Evolutionary conservation across 108 stramenopile species (phyloP).

Genomic region (Skeletonema tropicum): DNA sequence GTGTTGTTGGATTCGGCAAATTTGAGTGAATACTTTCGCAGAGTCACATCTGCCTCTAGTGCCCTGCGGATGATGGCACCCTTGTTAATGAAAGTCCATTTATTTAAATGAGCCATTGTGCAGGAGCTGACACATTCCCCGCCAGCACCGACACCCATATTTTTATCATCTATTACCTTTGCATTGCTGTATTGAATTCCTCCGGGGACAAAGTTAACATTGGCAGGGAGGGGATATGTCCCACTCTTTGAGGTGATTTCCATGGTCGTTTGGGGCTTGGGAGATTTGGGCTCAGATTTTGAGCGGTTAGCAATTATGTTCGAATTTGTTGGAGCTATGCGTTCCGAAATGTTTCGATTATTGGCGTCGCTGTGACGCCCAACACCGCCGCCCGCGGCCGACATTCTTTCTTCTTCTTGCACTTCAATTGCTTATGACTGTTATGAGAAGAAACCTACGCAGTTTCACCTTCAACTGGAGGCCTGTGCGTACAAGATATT

Average conservation of each 20-base stretch:
- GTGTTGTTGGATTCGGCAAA: neutral
- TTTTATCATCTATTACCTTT: neutral
- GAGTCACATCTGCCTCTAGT: constrained; percentile 57
- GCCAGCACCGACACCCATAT: neutral
- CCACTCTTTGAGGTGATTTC: constrained; percentile 15
- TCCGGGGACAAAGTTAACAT: constrained; percentile 75
- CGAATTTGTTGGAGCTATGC: neutral
- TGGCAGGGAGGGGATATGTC: constrained; percentile 72
- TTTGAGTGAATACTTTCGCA: constrained; percentile 51
- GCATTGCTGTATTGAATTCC: constrained; percentile 43
- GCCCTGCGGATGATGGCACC: constrained; percentile 52
- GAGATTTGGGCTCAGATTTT: neutral
- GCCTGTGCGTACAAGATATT: too few relatives aligned
- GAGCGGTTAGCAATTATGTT: neutral
- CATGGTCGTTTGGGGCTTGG: neutral
- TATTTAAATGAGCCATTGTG: constrained; percentile 4
- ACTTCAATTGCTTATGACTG: too few relatives aligned
- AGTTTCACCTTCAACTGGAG: too few relatives aligned
- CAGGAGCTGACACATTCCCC: neutral
- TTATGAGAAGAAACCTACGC: too few relatives aligned
- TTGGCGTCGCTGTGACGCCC: too few relatives aligned
- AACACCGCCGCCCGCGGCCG: too few relatives aligned
- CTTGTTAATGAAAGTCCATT: neutral
- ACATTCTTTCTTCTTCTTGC: too few relatives aligned
- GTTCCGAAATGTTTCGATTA: too few relatives aligned